Evolutionary conservation across 2,329 filamentous ascomycete genomes (phyloP).

Genomic region (Reticulascus tulasneorum): DNA sequence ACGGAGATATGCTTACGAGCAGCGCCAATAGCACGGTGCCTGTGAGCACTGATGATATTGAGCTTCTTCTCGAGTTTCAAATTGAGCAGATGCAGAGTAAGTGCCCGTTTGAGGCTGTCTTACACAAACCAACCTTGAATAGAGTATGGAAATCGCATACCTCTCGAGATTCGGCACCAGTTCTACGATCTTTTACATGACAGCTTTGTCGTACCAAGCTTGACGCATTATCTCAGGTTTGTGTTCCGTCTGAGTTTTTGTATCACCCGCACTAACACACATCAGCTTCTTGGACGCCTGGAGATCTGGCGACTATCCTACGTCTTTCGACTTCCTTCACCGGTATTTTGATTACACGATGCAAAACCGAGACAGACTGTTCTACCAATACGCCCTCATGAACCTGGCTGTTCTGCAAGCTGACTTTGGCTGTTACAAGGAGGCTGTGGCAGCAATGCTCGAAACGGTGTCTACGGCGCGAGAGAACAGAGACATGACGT

Average conservation of each 20-base stretch:
- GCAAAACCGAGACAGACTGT: slow-evolving; percentile 75
- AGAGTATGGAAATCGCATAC: slow-evolving; percentile 76
- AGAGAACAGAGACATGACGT: slow-evolving; percentile 88
- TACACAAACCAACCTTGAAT: not conserved
- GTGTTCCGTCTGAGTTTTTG: slow-evolving; percentile 8
- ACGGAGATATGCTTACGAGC: slow-evolving; percentile 49
- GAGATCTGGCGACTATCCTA: slow-evolving; percentile 85
- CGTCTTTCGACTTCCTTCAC: slow-evolving; percentile 86
- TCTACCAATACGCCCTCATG: slow-evolving; percentile 92
- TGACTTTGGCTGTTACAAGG: slow-evolving; percentile 86
- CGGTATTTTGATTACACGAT: slow-evolving; percentile 97
- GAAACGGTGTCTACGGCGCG: slow-evolving; percentile 92
- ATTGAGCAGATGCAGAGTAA: slow-evolving; percentile 81
- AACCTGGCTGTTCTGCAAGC: slow-evolving; percentile 91
- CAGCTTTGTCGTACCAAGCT: slow-evolving; percentile 64
- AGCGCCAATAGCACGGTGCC: slow-evolving; percentile 35
- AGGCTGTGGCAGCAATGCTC: slow-evolving; percentile 90
- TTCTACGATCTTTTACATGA: slow-evolving; percentile 66
- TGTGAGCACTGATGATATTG: slow-evolving; percentile 75
- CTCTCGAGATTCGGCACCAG: slow-evolving; percentile 66
- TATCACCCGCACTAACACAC: slow-evolving; percentile 9
- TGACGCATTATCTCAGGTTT: slow-evolving; percentile 72
- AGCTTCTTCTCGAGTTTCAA: slow-evolving; percentile 80
- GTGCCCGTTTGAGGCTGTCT: slow-evolving; percentile 14
- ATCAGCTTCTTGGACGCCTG: slow-evolving; percentile 83